Conservation (phyloP, 805 yeast genomes). For the Myxozyma kluyveri region DNA sequence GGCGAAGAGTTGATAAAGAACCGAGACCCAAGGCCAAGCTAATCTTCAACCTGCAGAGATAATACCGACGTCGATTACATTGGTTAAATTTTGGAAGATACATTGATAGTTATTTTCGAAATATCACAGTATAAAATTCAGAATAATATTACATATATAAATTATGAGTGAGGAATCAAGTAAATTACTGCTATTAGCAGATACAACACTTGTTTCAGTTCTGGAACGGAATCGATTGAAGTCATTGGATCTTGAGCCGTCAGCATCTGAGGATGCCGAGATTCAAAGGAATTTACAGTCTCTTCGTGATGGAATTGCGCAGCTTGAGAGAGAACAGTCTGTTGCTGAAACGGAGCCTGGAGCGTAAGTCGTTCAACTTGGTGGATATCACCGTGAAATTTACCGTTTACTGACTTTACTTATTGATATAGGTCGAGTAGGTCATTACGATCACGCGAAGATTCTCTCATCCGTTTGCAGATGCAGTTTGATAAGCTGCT, state of each 20-base stretch:
- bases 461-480: slow-evolving; percentile 25
- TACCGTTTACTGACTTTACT: not conserved
- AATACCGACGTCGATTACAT: not conserved
- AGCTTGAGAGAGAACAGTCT: slow-evolving; percentile 31
- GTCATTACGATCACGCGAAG: not conserved
- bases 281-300: slow-evolving; percentile 32
- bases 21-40: too few relatives aligned
- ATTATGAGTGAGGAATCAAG: slow-evolving; percentile 12
- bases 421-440: not conserved
- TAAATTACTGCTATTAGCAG: slow-evolving; percentile 33
- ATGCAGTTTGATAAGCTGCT: slow-evolving; percentile 27
- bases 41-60: not conserved
- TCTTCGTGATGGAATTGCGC: slow-evolving; percentile 32
- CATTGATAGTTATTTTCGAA: not conserved
- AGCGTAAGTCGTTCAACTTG: slow-evolving; percentile 8
- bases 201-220: slow-evolving; percentile 36
- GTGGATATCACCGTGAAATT: not conserved
- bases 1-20: too few relatives aligned
- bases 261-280: slow-evolving; percentile 35
- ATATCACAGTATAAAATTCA: not conserved
- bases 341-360: slow-evolving; percentile 14
- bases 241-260: slow-evolving; percentile 33
- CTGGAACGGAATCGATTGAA: slow-evolving; percentile 37
- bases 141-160: too few relatives aligned
- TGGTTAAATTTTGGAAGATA: not conserved